Conservation (phyloP, 1,284 basidiomycete genomes). For the Filobasidium uniguttulatum region DNA sequence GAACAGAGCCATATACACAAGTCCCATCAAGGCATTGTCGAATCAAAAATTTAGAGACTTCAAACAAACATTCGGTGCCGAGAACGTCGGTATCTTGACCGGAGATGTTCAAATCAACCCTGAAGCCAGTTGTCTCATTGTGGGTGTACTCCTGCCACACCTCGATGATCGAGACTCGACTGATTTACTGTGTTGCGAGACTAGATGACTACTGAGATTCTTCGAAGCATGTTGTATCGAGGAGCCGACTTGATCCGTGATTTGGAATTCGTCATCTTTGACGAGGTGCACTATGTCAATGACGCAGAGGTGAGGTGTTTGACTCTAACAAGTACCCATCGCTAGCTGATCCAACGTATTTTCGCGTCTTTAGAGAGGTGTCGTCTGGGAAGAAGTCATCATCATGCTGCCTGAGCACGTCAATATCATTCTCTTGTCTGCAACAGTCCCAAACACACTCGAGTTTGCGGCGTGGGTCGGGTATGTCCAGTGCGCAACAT, state of each 20-base stretch:
- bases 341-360: not conserved
- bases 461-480: constrained; percentile 99
- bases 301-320: constrained; percentile 69
- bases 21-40: constrained; percentile 95
- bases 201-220: constrained; percentile 95
- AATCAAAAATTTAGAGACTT: constrained; percentile 99
- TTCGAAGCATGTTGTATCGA: constrained; percentile 97
- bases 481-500: constrained; percentile 41
- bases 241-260: constrained; percentile 97
- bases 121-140: constrained; percentile 85
- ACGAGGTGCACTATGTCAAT: constrained; percentile 99
- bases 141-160: not conserved
- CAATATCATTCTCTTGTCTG: constrained; percentile 89
- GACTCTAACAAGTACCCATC: not conserved
- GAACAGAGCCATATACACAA: constrained; percentile 90
- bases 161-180: not conserved
- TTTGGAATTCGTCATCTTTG: constrained; percentile 98
- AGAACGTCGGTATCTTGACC: constrained; percentile 89
- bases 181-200: not conserved
- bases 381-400: constrained; percentile 99
- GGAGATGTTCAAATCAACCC: constrained; percentile 99
- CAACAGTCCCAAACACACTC: constrained; percentile 94
- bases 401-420: constrained; percentile 97
- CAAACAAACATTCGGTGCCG: constrained; percentile 85
- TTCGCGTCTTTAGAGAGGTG: constrained; percentile 57